Evolutionary conservation across 495 filamentous ascomycete genomes (phyloP).

Genomic region (Hypoxylon lienhwacheense): DNA sequence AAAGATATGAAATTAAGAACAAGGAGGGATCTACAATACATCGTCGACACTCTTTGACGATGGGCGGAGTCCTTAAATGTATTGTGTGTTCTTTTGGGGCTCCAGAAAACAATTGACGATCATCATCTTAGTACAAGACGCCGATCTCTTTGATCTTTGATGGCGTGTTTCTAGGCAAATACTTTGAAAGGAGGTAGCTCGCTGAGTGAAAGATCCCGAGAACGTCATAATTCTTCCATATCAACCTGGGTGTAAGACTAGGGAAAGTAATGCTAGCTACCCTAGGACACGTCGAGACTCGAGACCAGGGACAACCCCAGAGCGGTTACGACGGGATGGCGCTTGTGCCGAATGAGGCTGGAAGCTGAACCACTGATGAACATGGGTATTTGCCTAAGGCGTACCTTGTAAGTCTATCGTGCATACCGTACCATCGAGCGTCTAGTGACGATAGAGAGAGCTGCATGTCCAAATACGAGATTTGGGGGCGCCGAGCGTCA

Average conservation of each 20-base stretch:
- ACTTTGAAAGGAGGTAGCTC: conserved; percentile 20
- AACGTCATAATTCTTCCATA: conserved; percentile 28
- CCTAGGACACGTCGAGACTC: conserved; percentile 15
- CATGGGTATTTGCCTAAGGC: conserved; percentile 4
- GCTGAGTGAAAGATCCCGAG: conserved; percentile 20
- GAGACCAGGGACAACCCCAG: conserved; percentile 16
- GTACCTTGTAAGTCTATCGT: neutral
- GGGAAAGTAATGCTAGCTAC: conserved; percentile 15
- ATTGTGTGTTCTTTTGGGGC: neutral
- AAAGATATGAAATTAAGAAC: conserved; percentile 2
- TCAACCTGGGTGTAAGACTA: conserved; percentile 26
- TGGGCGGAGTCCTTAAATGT: conserved; percentile 7
- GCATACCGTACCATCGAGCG: conserved; percentile 29
- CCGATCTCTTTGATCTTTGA: conserved; percentile 24
- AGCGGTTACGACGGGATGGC: conserved; percentile 23
- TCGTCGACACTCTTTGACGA: conserved; percentile 5
- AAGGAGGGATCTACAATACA: conserved; percentile 6
- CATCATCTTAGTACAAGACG: conserved; percentile 27
- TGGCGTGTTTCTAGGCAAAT: conserved; percentile 7
- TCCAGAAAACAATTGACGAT: conserved; percentile 27
- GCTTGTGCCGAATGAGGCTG: conserved; percentile 32
- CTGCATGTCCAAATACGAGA: conserved; percentile 30
- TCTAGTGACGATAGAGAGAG: conserved; percentile 11
- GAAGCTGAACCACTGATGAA: conserved; percentile 22
- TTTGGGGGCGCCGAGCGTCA: conserved; percentile 23